These are phyloP conservation scores for Falciphora oryzae DNA, from an alignment of 2,329 filamentous ascomycete genomes.

Conservation along the genomic window DNA sequence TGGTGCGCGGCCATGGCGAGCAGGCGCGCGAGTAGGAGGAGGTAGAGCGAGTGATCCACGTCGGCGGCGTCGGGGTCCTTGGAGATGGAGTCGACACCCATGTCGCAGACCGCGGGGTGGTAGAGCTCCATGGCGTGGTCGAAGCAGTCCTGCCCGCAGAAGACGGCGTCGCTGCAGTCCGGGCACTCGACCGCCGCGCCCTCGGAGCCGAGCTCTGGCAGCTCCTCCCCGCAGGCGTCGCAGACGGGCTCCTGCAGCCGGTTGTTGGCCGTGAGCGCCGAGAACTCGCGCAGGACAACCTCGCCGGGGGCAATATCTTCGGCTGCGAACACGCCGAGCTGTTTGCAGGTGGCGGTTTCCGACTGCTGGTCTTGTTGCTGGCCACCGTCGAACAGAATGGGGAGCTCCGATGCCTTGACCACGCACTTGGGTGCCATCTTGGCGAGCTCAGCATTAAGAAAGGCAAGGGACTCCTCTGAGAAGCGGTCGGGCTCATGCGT, in stretches of 20 bases:
- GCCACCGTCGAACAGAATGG: constrained; percentile 54
- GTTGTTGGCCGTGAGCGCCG: constrained; percentile 83
- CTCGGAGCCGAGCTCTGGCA: constrained; percentile 48
- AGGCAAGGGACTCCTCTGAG: constrained; percentile 59
- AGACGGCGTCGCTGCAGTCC: constrained; percentile 60
- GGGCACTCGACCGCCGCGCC: constrained; percentile 46
- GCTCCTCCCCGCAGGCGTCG: constrained; percentile 75
- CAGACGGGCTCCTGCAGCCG: constrained; percentile 81
- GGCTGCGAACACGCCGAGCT: constrained; percentile 86
- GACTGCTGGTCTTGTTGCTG: constrained; percentile 43
- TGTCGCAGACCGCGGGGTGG: constrained; percentile 61
- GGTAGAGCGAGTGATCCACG: constrained; percentile 55
- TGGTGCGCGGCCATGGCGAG: constrained; percentile 60
- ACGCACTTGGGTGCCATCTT: constrained; percentile 74
- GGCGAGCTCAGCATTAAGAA: constrained; percentile 65
- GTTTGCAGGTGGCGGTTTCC: constrained; percentile 49
- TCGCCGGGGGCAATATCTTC: constrained; percentile 74
- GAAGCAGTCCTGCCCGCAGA: constrained; percentile 56
- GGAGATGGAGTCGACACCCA: constrained; percentile 58
- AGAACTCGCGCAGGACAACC: constrained; percentile 72
- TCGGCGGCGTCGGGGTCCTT: constrained; percentile 56
- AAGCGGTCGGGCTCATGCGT: constrained; percentile 63
- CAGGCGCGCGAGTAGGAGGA: constrained; percentile 55
- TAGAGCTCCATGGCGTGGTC: constrained; percentile 53
- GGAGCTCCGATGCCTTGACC: constrained; percentile 69